A percentile compares a stretch with the other conserved stretches of the same genome.
These are phyloP conservation scores for Colletotrichum phormii DNA, from an alignment of 2,329 filamentous ascomycete species.

Conservation along the genomic window DNA sequence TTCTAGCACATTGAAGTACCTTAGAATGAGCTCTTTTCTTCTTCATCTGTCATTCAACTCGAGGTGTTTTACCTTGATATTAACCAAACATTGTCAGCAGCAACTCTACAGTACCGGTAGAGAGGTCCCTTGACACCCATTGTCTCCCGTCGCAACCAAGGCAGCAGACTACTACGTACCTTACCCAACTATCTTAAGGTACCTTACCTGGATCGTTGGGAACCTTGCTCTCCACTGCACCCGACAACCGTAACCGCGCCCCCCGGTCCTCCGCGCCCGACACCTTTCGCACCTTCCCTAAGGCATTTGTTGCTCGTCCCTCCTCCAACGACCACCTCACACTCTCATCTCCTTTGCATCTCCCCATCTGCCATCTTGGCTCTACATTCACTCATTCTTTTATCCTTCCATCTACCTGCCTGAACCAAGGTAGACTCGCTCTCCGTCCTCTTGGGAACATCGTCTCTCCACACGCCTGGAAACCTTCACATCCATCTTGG, in stretches of 20 bases:
- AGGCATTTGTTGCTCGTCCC: conserved; percentile 13
- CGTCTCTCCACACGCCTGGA: not conserved
- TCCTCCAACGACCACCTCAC: conserved; percentile 1
- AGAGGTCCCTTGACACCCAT: not conserved
- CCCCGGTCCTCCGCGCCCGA: conserved; percentile 4
- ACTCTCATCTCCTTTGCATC: not conserved
- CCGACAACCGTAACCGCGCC: not conserved
- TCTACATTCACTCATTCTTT: not conserved
- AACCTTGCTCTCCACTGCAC: not conserved
- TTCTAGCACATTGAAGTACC: too few relatives aligned
- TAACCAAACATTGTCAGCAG: not conserved
- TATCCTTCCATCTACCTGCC: not conserved
- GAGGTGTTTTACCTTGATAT: not conserved
- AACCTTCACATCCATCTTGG: not conserved
- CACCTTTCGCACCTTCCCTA: not conserved
- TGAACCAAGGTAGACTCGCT: not conserved
- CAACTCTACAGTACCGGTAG: not conserved
- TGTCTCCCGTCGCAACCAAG: not conserved
- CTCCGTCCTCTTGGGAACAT: not conserved
- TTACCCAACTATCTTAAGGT: not conserved
- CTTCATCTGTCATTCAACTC: not conserved
- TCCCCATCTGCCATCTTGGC: conserved; percentile 1
- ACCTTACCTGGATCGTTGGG: not conserved
- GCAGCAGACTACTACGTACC: too few relatives aligned
- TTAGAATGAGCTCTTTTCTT: not conserved